A percentile compares a stretch with the other conserved stretches of the same genome.
These are phyloP conservation scores for Butyriboletus appendiculatus DNA, from an alignment of 1,284 basidiomycete species.

Conservation along the genomic window DNA sequence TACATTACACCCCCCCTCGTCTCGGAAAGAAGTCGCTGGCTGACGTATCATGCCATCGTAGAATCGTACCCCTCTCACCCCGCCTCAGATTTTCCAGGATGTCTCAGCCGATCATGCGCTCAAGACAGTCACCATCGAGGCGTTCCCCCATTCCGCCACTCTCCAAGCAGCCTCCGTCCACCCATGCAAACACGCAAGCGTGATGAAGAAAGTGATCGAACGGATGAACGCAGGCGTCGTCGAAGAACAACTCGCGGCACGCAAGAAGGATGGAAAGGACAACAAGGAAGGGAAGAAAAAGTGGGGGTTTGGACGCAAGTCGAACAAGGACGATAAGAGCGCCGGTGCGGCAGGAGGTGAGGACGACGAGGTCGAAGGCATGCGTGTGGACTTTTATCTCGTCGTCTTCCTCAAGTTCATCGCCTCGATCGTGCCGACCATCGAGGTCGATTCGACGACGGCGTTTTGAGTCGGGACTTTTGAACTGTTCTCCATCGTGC, in stretches of 20 bases:
- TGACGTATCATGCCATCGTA: slow-evolving; percentile 32
- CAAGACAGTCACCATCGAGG: slow-evolving; percentile 99
- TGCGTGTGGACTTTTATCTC: slow-evolving; percentile 94
- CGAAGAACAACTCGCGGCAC: slow-evolving; percentile 69
- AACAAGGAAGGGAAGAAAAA: slow-evolving; percentile 77
- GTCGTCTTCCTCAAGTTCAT: slow-evolving; percentile 98
- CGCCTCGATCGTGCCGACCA: slow-evolving; percentile 91
- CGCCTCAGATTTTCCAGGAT: slow-evolving; percentile 95
- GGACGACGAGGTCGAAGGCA: slow-evolving; percentile 77
- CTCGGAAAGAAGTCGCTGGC: slow-evolving; percentile 3
- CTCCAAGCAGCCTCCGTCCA: slow-evolving; percentile 92
- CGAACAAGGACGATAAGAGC: slow-evolving; percentile 60
- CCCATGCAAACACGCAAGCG: slow-evolving; percentile 97
- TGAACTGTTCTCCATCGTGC: slow-evolving; percentile 6
- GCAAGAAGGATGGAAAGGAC: slow-evolving; percentile 52
- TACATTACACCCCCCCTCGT: slow-evolving; percentile 32
- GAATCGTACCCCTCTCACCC: slow-evolving; percentile 86
- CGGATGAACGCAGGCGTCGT: slow-evolving; percentile 92
- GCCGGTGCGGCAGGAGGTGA: slow-evolving; percentile 52
- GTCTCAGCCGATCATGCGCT: slow-evolving; percentile 96
- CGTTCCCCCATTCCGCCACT: slow-evolving; percentile 89
- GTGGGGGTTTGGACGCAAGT: slow-evolving; percentile 79
- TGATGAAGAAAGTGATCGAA: slow-evolving; percentile 99
- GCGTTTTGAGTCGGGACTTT: slow-evolving; percentile 55
- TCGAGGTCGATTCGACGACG: slow-evolving; percentile 92